Percentiles rank a stretch among this genome's conserved stretches.
Conservation (phyloP, 2,329 filamentous ascomycete species). For the Fusarium metavorans region DNA sequence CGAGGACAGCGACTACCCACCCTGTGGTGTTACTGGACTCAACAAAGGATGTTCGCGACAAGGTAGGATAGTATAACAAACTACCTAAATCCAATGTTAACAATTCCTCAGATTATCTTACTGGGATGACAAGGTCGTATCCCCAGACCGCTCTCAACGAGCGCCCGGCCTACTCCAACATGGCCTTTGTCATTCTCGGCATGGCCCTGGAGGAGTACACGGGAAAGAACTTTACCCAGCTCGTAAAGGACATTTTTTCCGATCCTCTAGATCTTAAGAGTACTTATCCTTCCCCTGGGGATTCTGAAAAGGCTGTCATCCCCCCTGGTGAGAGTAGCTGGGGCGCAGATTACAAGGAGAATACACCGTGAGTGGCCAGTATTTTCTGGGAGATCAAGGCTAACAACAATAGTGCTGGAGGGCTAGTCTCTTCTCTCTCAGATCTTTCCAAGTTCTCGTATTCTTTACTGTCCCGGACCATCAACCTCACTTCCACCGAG, state of each 20-base stretch:
- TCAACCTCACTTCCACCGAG: slow-evolving; percentile 41
- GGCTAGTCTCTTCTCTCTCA: slow-evolving; percentile 50
- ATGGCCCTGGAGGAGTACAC: slow-evolving; percentile 50
- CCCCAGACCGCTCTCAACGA: slow-evolving; percentile 48
- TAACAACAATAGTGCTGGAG: slow-evolving; percentile 45
- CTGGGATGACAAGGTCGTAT: slow-evolving; percentile 46
- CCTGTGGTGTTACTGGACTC: slow-evolving; percentile 52
- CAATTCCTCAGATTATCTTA: slow-evolving; percentile 45
- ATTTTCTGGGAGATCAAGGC: neutral
- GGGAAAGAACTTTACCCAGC: slow-evolving; percentile 44
- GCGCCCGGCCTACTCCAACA: slow-evolving; percentile 55
- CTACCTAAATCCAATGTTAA: neutral
- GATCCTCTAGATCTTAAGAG: slow-evolving; percentile 24
- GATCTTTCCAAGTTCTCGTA: slow-evolving; percentile 48
- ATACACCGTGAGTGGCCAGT: slow-evolving; percentile 46
- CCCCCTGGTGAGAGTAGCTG: slow-evolving; percentile 49
- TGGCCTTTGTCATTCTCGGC: slow-evolving; percentile 53
- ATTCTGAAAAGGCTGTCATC: slow-evolving; percentile 47
- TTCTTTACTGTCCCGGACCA: slow-evolving; percentile 44
- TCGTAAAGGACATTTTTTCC: slow-evolving; percentile 39
- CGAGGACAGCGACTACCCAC: slow-evolving; percentile 49
- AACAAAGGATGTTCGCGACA: slow-evolving; percentile 50
- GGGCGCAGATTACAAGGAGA: slow-evolving; percentile 50
- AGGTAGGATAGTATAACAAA: slow-evolving; percentile 35
- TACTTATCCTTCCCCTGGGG: slow-evolving; percentile 47